These are phyloP conservation scores for Pezicula carpinea DNA, from an alignment of 2,329 filamentous ascomycete genomes.

Conservation along the genomic window DNA sequence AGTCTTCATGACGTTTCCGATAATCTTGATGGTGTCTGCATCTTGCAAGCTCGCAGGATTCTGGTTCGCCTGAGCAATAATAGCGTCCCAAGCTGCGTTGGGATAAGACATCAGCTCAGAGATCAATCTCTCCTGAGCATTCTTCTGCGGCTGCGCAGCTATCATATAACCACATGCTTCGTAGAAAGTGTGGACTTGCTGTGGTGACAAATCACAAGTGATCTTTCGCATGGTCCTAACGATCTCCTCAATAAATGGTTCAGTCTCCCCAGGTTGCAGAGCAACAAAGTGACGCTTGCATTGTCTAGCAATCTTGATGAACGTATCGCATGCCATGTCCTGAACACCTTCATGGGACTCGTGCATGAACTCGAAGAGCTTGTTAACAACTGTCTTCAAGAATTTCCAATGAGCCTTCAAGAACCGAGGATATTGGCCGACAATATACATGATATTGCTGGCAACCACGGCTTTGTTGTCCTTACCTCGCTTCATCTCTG, in stretches of 20 bases:
- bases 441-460: slow-evolving; percentile 99
- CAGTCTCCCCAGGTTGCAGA: slow-evolving; percentile 85
- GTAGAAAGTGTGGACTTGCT: slow-evolving; percentile 98
- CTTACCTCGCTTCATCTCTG: slow-evolving; percentile 98
- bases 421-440: slow-evolving; percentile 96
- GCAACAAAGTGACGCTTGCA: slow-evolving; percentile 97
- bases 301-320: slow-evolving; percentile 99
- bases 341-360: slow-evolving; percentile 99
- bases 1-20: slow-evolving; percentile 99
- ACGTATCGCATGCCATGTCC: slow-evolving; percentile 99
- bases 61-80: slow-evolving; percentile 81
- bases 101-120: slow-evolving; percentile 89
- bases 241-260: slow-evolving; percentile 98
- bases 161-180: slow-evolving; percentile 99
- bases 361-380: slow-evolving; percentile 99
- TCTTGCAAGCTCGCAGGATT: slow-evolving; percentile 87
- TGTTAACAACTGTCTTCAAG: slow-evolving; percentile 98
- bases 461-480: slow-evolving; percentile 99
- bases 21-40: slow-evolving; percentile 92
- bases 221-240: slow-evolving; percentile 94
- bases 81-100: slow-evolving; percentile 91
- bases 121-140: slow-evolving; percentile 86
- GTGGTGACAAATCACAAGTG: slow-evolving; percentile 88
- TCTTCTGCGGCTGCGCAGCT: slow-evolving; percentile 91
- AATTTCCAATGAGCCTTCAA: slow-evolving; percentile 99